Percentiles rank a stretch among this genome's conserved stretches.
phyloP scores from a whole-genome alignment of 768 basidiomycete species.

The Boletus rex-veris region DNA sequence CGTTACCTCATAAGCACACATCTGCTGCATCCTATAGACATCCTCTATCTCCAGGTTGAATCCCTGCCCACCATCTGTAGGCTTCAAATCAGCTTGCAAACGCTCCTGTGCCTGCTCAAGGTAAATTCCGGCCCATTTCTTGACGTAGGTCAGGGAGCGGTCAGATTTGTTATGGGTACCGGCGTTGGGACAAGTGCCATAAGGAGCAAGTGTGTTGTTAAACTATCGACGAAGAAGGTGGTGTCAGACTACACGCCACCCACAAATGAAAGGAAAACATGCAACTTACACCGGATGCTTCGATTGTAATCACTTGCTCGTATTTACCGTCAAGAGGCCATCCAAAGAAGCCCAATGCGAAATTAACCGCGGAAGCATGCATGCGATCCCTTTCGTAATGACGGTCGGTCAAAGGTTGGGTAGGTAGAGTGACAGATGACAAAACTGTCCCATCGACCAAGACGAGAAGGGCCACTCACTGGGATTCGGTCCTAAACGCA shows the following conservation, averaged over 20 bases:
- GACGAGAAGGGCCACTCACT: conserved; percentile 38
- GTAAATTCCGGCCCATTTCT: conserved; percentile 69
- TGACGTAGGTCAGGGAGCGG: conserved; percentile 56
- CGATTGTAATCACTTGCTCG: conserved; percentile 74
- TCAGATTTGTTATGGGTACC: conserved; percentile 41
- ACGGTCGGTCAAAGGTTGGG: neutral
- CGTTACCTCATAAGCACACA: conserved; percentile 79
- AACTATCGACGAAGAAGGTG: conserved; percentile 38
- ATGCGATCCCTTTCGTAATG: conserved; percentile 57
- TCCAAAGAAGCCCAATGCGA: conserved; percentile 74
- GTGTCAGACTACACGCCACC: neutral
- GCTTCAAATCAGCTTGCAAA: conserved; percentile 48
- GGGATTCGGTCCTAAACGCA: conserved; percentile 76
- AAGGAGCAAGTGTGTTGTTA: conserved; percentile 86
- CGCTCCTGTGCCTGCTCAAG: conserved; percentile 62
- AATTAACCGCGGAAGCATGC: conserved; percentile 61
- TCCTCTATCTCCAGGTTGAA: conserved; percentile 64
- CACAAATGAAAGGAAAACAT: conserved; percentile 5
- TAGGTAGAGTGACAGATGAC: neutral
- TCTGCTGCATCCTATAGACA: conserved; percentile 72
- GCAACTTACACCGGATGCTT: conserved; percentile 50
- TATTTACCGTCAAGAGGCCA: conserved; percentile 71
- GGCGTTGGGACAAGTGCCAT: conserved; percentile 76
- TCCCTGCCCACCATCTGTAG: conserved; percentile 35
- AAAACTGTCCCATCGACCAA: neutral